These are phyloP conservation scores for Neurospora sublineolata DNA, from an alignment of 495 filamentous ascomycete genomes.

Conservation along the genomic window DNA sequence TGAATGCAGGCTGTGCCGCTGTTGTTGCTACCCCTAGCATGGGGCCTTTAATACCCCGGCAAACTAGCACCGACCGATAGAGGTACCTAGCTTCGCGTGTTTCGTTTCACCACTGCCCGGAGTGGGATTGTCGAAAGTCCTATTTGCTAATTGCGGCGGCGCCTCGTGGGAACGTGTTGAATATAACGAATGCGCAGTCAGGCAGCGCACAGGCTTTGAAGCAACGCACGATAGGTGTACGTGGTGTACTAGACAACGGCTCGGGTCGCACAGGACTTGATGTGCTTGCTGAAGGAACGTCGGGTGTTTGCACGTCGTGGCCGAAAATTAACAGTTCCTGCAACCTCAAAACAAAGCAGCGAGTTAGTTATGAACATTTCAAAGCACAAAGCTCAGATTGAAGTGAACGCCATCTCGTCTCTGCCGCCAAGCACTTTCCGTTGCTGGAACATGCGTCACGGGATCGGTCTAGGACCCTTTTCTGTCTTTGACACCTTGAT, in stretches of 20 bases:
- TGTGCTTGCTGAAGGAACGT: neutral
- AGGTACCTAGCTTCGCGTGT: neutral
- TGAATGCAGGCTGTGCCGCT: neutral
- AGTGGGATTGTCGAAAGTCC: neutral
- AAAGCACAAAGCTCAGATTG: neutral
- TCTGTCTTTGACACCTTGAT: neutral
- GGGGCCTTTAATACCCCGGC: neutral
- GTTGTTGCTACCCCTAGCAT: neutral
- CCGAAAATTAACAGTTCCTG: neutral
- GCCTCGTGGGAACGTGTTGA: neutral
- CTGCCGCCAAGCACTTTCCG: neutral
- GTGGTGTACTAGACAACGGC: neutral
- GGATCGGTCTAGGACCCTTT: neutral
- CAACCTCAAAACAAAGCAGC: neutral
- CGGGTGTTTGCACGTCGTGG: neutral
- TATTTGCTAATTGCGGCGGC: neutral
- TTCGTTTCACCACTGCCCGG: neutral
- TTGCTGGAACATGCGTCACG: neutral
- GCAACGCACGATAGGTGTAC: neutral
- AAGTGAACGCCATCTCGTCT: neutral
- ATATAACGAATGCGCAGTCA: neutral
- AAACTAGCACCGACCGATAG: neutral
- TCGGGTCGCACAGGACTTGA: neutral
- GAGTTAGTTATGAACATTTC: neutral
- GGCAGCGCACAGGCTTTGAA: neutral